phyloP scores from a whole-genome alignment of 2,329 filamentous ascomycete genomes.

The Thelonectria rubi region DNA sequence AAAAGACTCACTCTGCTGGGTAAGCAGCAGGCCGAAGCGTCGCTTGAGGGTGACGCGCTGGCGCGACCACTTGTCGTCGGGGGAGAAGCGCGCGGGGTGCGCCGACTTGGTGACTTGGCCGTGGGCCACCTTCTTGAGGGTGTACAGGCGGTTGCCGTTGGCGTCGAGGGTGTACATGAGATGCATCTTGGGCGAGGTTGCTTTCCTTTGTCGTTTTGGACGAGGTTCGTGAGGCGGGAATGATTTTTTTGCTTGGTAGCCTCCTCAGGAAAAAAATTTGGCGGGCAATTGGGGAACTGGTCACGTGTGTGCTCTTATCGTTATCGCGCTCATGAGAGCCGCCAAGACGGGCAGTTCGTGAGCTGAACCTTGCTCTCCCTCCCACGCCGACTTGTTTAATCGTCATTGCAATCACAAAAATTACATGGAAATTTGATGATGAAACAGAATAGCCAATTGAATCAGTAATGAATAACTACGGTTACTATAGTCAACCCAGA shows the following conservation, averaged over 20 bases:
- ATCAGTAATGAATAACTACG: conserved; percentile 9
- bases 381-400: background rate
- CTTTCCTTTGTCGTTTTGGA: conserved; percentile 14
- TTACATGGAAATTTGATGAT: background rate
- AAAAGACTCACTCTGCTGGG: conserved; percentile 69
- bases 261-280: conserved; percentile 27
- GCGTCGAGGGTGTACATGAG: conserved; percentile 85
- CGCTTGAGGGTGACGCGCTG: conserved; percentile 96
- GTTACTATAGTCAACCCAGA: conserved; percentile 3
- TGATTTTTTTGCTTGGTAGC: background rate
- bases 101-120: conserved; percentile 94
- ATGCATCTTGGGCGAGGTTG: conserved; percentile 57
- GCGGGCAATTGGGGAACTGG: conserved; percentile 6
- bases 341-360: background rate
- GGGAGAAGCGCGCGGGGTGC: conserved; percentile 94
- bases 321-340: conserved; percentile 17
- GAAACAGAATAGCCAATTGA: conserved; percentile 7
- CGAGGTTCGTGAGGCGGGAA: conserved; percentile 9
- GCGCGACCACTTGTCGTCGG: conserved; percentile 98
- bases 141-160: conserved; percentile 90
- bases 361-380: conserved; percentile 2
- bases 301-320: conserved; percentile 25
- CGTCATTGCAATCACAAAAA: too few relatives aligned
- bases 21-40: conserved; percentile 87
- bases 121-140: conserved; percentile 86